Percentiles rank a stretch among this genome's conserved stretches.
phyloP scores from a whole-genome alignment of 768 basidiomycete genomes.

The Pleurotus sapidus region DNA sequence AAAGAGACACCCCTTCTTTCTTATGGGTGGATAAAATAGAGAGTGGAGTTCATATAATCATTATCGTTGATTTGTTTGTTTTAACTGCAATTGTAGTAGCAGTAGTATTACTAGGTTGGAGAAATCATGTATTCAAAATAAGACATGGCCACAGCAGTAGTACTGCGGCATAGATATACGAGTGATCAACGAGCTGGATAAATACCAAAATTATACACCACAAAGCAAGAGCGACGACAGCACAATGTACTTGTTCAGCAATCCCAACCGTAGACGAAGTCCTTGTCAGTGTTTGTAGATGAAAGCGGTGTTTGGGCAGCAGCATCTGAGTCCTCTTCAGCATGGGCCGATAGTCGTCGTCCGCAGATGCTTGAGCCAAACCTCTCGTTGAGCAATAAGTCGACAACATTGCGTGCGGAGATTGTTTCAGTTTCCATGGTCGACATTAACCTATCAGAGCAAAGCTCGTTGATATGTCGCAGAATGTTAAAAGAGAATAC shows the following conservation, averaged over 20 bases:
- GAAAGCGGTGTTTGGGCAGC: too few species aligned
- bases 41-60: too few species aligned
- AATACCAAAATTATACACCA: too few species aligned
- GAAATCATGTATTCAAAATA: slow-evolving; percentile 8
- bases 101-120: too few species aligned
- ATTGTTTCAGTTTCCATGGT: slow-evolving; percentile 96
- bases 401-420: slow-evolving; percentile 79
- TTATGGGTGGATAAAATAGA: too few species aligned
- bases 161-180: too few species aligned
- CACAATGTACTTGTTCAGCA: slow-evolving; percentile 37
- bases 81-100: too few species aligned
- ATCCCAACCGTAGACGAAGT: slow-evolving; percentile 75
- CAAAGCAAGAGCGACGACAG: too few species aligned
- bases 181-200: too few species aligned
- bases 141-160: not conserved
- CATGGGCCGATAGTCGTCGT: slow-evolving; percentile 24
- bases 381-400: slow-evolving; percentile 70
- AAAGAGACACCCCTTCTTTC: too few species aligned
- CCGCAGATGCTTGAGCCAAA: slow-evolving; percentile 74
- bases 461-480: slow-evolving; percentile 2
- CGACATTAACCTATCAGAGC: slow-evolving; percentile 61
- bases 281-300: slow-evolving; percentile 14
- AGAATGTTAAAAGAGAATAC: slow-evolving; percentile 23
- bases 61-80: too few species aligned
- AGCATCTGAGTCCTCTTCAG: slow-evolving; percentile 7